Base-by-base conservation (phyloP, 2,329 filamentous ascomycete species). In the Ophiognomonia clavigignenti-juglandacearum region DNA sequence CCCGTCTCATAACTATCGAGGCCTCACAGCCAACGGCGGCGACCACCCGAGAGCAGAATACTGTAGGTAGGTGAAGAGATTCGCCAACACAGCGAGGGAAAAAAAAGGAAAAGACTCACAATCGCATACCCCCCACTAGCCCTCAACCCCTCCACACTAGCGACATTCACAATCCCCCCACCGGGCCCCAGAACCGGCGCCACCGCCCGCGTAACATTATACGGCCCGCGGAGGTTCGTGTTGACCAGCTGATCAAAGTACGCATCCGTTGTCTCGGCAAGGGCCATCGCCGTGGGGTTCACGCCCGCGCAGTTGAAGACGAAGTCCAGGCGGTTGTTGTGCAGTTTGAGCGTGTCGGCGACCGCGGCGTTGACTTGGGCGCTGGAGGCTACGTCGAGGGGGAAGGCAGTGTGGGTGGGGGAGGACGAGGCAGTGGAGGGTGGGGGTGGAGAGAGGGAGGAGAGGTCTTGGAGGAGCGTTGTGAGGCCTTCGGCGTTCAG, bases 181-280 rank as follows among this genome's bases (percentile, higher is more conserved):
- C 61, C 57, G 2, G 41, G n/a, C 8, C 53, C 51, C 39, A 70
- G 48, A 46, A 72, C 62, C 8, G 71, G 68, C 1, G 70, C 61
- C 4, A 57, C 61, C 2, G 66, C 67, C 18, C 68, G 63, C 1
- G 68, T 73, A 3, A 73, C 60, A 48, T 70, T 67, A 51, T 69
- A 74, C 1, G 66, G 64, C 7, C 70, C 70, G 29, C 65, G 66
- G 10, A 75, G 53, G 48, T 75, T 75, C 0, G 65, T 66, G 43
- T 66, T 64, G 19, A 75, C 59, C 7, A 75, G 59, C 37, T 64
- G 68, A 51, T 71, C 65, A 60, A 66, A 74, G 53, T 73, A 77
- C 10, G 61, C 71, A 47, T 78, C 69, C 3, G 63, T 62, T 1
- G 66, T 67, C 4, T 65, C 58, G 26, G 62, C 63, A 23, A 73